Evolutionary conservation across 495 filamentous ascomycete species (phyloP), one percentile per base, ranked within the genome.

Genomic region (Letharia columbiana): DNA sequence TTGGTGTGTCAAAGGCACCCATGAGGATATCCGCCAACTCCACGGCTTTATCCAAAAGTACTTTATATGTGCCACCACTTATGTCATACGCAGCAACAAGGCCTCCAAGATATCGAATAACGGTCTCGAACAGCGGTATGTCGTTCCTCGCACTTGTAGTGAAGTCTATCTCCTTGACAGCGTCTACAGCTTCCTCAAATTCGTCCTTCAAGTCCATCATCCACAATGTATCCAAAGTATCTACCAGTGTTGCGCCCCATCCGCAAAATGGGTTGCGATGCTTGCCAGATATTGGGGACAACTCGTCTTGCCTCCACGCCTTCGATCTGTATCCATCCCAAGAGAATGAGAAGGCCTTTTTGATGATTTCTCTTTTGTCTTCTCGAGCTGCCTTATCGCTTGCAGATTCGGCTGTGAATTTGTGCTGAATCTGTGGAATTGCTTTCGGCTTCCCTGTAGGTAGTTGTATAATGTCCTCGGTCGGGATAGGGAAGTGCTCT

Each of bases 161-260:
- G 69, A 98, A 98, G 75, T 98, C 91, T 66, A 98, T 96, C 64
- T 86, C 79, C 67, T 83, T 82, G 49, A 97, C 86, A 33, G 83
- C 86, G 64, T 87, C 79, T 15, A 91, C 82, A 18, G 92, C 94
- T 64, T 92, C 90, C 61, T 92, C 85, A 73, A 98, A 98, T 69
- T 98, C 92, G 10, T 90, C 81, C 74, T 90, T 86, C 75, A 98
- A 71, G 11, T 86, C 92, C 91, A 97, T 96, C 66, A 98, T 94
- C 91, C 92, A 98, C 20, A 98, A 77, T 0, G 92, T 95, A 75
- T 98, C 94, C 47, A 98, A 78, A n/a, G 88, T 76, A 77, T 98
- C 94, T 7, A 98, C 91, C 66, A 98, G 73, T 3, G 94, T 97
- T 6, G 94, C 94, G 31, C 89, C 94, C 94, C 94, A 98, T 33